Evolutionary conservation across 768 basidiomycete species (phyloP).

Genomic region (Trametes elegans): DNA sequence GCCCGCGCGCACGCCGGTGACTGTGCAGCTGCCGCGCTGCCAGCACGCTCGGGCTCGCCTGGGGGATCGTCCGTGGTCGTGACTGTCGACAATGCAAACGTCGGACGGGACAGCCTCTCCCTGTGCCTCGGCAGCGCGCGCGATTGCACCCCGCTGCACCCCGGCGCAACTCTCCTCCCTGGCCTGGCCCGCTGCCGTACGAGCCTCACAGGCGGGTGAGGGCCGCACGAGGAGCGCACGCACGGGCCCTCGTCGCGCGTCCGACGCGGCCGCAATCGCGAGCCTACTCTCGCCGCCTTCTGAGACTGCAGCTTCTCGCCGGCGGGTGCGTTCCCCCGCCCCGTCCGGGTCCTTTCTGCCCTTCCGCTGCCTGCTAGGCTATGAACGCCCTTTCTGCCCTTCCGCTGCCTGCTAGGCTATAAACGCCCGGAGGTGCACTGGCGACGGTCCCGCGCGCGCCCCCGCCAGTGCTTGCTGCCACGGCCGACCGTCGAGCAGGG

Average conservation of each 20-base stretch:
- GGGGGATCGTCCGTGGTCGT: conserved; percentile 8
- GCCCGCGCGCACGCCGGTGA: neutral
- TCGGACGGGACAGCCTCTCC: no score
- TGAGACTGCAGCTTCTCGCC: no score
- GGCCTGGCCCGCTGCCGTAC: no score
- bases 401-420: neutral
- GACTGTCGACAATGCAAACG: neutral
- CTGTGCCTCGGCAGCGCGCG: neutral
- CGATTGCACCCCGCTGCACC: neutral
- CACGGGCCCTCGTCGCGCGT: no score
- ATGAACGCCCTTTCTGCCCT: neutral
- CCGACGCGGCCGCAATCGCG: conserved; percentile 3
- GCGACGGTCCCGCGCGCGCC: neutral
- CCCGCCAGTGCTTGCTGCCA: no score
- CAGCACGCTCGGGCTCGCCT: neutral
- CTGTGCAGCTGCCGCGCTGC: neutral
- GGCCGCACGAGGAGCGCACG: neutral
- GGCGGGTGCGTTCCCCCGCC: conserved; percentile 8
- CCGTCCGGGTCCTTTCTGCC: neutral
- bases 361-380: neutral
- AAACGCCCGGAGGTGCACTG: neutral
- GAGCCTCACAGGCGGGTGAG: no score
- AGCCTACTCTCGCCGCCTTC: neutral
- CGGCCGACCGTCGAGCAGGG: neutral
- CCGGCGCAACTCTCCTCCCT: neutral